These are phyloP conservation scores for Saccharum spontaneum DNA, from an alignment of 176 grass and related monocot genomes.

Conservation along the genomic window DNA sequence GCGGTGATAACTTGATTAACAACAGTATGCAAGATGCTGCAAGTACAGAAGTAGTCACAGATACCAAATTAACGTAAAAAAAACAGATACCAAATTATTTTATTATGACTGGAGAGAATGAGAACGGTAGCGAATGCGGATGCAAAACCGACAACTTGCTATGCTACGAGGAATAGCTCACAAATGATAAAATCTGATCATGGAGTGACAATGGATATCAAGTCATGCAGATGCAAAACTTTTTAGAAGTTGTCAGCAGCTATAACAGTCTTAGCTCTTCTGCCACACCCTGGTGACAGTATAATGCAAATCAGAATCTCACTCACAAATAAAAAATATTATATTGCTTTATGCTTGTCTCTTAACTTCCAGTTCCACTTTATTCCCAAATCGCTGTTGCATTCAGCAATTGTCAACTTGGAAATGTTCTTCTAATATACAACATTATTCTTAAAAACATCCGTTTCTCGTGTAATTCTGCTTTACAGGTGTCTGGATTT, in stretches of 20 bases:
- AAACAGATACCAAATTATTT: background rate
- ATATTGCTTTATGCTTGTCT: constrained; percentile 33
- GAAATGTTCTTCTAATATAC: constrained; percentile 36
- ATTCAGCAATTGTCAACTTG: constrained; percentile 34
- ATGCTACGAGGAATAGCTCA: constrained; percentile 11
- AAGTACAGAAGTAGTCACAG: background rate
- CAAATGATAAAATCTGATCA: constrained; percentile 8
- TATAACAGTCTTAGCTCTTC: background rate
- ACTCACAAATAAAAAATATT: constrained; percentile 14
- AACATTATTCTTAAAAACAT: constrained; percentile 28
- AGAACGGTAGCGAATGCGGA: background rate
- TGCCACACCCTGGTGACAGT: background rate
- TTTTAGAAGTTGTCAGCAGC: background rate
- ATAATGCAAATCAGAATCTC: constrained; percentile 37
- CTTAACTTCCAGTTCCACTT: constrained; percentile 28
- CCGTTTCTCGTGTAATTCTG: constrained; percentile 22
- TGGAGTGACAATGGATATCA: constrained; percentile 4
- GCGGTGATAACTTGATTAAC: background rate
- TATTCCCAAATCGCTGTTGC: constrained; percentile 32
- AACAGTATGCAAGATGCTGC: background rate
- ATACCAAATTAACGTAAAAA: background rate
- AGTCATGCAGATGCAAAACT: constrained; percentile 12
- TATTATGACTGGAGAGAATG: constrained; percentile 1
- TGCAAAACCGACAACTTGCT: background rate
- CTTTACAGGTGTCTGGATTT: constrained; percentile 28